Evolutionary conservation across 1,139 yeast genomes (phyloP), one percentile per base, ranked within the genome.

Genomic region (Pneumocystis sp.): DNA sequence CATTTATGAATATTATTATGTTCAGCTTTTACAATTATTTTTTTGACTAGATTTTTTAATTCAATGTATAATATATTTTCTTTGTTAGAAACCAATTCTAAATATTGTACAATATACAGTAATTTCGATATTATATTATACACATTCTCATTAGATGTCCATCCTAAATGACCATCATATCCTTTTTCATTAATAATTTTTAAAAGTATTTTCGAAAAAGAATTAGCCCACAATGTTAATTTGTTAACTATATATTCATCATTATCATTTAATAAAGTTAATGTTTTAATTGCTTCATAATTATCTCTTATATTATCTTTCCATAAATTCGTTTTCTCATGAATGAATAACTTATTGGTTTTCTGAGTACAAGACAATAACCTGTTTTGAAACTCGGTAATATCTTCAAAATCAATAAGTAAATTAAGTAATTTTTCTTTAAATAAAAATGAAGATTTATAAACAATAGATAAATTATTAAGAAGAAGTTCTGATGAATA

Each of bases 251-350:
- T 64, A 15, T 64, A 64, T 35, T 37, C 62, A 59, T 59, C 65
- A 31, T 59, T 63, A 31, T 63, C 62, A 37, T 62, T 31, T 39
- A 66, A 31, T 42, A 59, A 21, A n/a, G 59, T 35, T 59, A 67
- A 42, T 64, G 62, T 44, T 10, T 45, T 29, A 25, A 64, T 65
- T 64, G 61, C 65, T 60, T 57, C 31, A 25, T 31, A 50, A 25
- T 50, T 25, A 29, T 50, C 57, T 50, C 63, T 29, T 44, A 69
- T 67, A 17, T 70, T 72, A 59, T 78, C 77, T n/a, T 78, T 71
- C 40, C 75, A 83, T 60, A 82, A 77, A 66, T 83, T 83, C 63
- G 78, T 79, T 69, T 78, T 81, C 69, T 83, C 87, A 3, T 76
- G 72, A 10, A 79, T 79, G 70, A 83, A 83, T 61, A 83, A 71